Conservation (phyloP, 2,329 filamentous ascomycete genomes). For the Alternaria ethzedia region DNA sequence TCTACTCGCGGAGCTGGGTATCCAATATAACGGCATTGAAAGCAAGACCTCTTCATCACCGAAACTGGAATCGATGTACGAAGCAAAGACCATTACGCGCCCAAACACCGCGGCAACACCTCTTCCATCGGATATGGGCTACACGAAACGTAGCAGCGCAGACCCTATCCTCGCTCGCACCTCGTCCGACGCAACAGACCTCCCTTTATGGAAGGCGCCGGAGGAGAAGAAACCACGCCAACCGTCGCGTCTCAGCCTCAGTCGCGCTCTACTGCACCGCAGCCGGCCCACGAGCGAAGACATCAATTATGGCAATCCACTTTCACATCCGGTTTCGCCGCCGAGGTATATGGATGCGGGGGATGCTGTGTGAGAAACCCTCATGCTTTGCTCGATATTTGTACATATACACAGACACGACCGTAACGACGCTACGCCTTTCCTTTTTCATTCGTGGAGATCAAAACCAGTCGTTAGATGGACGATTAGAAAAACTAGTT, state of each 20-base stretch:
- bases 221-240: background rate
- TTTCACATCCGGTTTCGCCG: background rate
- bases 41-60: background rate
- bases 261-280: background rate
- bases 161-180: background rate
- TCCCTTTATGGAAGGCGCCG: background rate
- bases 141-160: background rate
- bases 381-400: too few species aligned
- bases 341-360: background rate
- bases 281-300: background rate
- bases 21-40: background rate
- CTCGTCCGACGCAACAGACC: background rate
- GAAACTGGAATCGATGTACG: background rate
- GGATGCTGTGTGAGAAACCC: background rate
- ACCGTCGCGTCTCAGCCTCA: background rate
- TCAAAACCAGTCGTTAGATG: background rate
- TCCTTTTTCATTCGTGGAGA: background rate
- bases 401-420: background rate
- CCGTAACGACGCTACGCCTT: background rate
- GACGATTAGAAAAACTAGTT: background rate
- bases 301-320: too few species aligned
- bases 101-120: slow-evolving; percentile 7
- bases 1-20: background rate
- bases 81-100: background rate
- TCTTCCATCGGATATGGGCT: background rate